Conservation (phyloP, 2,329 filamentous ascomycete genomes). For the Scedosporium minutisporum region DNA sequence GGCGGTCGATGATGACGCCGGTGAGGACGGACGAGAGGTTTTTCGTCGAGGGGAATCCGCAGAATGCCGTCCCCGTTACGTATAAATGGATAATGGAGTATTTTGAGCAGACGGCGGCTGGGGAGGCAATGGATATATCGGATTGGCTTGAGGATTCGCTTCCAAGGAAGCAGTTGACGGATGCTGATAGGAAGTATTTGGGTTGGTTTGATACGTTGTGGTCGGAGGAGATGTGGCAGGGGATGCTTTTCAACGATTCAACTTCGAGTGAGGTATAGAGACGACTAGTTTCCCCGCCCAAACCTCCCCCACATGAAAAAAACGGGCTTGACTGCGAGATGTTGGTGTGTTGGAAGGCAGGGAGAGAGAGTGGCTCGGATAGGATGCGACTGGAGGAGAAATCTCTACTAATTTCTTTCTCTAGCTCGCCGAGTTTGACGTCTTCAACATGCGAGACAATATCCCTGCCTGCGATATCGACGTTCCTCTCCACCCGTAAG, state of each 20-base stretch:
- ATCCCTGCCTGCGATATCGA: constrained; percentile 8
- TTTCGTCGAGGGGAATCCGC: constrained; percentile 4
- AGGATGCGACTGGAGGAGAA: no score
- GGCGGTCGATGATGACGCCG: constrained; percentile 21
- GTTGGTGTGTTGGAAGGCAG: neutral
- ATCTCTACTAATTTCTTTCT: neutral
- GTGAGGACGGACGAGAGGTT: constrained; percentile 14
- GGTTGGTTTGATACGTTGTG: constrained; percentile 14
- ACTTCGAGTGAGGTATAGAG: constrained; percentile 20
- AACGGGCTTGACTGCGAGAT: neutral
- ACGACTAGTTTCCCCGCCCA: neutral
- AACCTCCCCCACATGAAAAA: neutral
- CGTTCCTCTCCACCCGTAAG: constrained; percentile 16
- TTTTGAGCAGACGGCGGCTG: constrained; percentile 11
- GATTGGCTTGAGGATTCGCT: constrained; percentile 13
- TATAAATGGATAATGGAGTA: constrained; percentile 15
- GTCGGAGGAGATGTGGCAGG: constrained; percentile 22
- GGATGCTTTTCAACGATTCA: constrained; percentile 16
- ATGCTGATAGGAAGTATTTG: constrained; percentile 12
- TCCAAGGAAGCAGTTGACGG: constrained; percentile 8
- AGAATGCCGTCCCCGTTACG: constrained; percentile 2
- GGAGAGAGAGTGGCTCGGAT: no score
- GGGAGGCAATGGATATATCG: constrained; percentile 9
- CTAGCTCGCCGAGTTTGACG: constrained; percentile 15
- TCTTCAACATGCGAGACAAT: constrained; percentile 14